Percentiles rank a stretch among this genome's conserved stretches.
These are phyloP conservation scores for Williopsis jadinii DNA, from an alignment of 1,139 yeast genomes.

Conservation along the genomic window DNA sequence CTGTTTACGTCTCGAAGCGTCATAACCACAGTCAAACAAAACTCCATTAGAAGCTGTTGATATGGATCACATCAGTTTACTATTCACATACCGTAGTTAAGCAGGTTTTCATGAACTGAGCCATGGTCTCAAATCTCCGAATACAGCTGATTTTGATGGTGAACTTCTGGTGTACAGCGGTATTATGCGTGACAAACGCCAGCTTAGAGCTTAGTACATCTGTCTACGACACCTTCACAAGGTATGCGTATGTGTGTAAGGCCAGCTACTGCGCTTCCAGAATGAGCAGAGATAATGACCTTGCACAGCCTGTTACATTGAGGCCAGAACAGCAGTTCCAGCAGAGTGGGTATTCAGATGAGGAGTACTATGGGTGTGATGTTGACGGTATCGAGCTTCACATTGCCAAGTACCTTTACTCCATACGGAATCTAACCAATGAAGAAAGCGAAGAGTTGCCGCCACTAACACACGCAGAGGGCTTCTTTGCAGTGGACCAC, in stretches of 20 bases:
- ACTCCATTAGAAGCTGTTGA: too few relatives aligned
- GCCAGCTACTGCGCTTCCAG: conserved; percentile 16
- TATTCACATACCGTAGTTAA: too few relatives aligned
- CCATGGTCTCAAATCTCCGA: too few relatives aligned
- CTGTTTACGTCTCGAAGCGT: too few relatives aligned
- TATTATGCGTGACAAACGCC: neutral
- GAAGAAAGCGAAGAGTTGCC: neutral
- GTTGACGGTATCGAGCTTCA: conserved; percentile 5
- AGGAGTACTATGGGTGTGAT: conserved; percentile 6
- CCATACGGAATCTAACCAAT: neutral
- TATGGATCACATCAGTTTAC: too few relatives aligned
- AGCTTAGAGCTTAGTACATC: conserved; percentile 5
- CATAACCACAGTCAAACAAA: too few relatives aligned
- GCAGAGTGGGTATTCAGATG: conserved; percentile 3
- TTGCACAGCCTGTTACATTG: conserved; percentile 13
- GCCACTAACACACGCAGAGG: conserved; percentile 20
- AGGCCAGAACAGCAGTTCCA: conserved; percentile 8
- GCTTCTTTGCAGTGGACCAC: conserved; percentile 40
- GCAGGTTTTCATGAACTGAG: too few relatives aligned
- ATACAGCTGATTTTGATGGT: too few relatives aligned
- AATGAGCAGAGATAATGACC: conserved; percentile 5
- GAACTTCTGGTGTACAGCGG: too few relatives aligned
- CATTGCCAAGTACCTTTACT: conserved; percentile 11
- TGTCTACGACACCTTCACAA: conserved; percentile 13
- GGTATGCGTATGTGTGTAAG: conserved; percentile 16